phyloP scores from a whole-genome alignment of 371 early-diverging fungal species.

The Umbelopsis sp. region DNA sequence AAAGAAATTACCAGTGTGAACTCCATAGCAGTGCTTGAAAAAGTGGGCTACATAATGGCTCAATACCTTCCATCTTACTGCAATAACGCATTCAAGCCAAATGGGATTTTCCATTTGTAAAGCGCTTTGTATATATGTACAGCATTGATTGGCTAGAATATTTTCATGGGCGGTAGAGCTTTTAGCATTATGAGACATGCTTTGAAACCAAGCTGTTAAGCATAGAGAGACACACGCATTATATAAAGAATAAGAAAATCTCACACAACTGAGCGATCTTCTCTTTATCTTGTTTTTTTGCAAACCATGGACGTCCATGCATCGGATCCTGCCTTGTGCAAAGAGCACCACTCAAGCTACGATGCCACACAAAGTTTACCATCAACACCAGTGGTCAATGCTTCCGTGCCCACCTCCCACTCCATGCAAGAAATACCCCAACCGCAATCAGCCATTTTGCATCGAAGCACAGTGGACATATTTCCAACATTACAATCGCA shows the following conservation, averaged over 20 bases:
- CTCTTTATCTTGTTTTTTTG: too few species aligned
- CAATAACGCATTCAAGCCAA: too few species aligned
- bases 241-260: too few species aligned
- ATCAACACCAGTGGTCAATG: not conserved
- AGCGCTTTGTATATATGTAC: not conserved
- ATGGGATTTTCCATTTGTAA: too few species aligned
- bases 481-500: not conserved
- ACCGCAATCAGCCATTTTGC: not conserved
- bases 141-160: not conserved
- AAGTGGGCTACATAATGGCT: too few species aligned
- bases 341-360: not conserved
- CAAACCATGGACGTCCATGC: not conserved
- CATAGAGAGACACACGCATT: too few species aligned
- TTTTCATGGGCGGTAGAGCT: not conserved
- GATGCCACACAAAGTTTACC: not conserved
- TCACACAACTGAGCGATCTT: too few species aligned
- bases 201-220: not conserved
- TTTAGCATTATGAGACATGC: not conserved
- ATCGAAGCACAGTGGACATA: not conserved
- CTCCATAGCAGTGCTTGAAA: too few species aligned
- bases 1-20: too few species aligned
- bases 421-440: constrained; percentile 8
- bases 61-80: too few species aligned
- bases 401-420: not conserved
- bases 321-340: not conserved